Conservation (phyloP, 306 rosid genomes). For the Prunus padus region DNA sequence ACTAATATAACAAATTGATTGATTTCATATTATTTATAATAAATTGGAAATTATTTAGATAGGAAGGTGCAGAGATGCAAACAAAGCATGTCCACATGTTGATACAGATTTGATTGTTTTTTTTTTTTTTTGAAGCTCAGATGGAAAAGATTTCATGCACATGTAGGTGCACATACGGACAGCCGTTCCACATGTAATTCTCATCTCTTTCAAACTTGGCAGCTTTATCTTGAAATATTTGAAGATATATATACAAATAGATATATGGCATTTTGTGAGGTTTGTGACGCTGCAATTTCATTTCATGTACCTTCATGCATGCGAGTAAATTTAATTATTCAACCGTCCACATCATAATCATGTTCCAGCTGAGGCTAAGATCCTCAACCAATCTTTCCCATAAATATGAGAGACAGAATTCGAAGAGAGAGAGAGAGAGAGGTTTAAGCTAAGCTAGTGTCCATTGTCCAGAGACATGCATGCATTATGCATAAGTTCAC, state of each 20-base stretch:
- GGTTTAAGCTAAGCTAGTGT: not conserved
- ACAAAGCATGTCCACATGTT: not conserved
- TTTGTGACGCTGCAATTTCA: not conserved
- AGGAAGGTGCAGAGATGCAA: not conserved
- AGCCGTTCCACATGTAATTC: not conserved
- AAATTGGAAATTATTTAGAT: not conserved
- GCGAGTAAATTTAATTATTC: not conserved
- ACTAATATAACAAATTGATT: not conserved
- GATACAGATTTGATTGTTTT: not conserved
- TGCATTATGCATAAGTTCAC: slow-evolving; percentile 9
- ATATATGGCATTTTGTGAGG: not conserved
- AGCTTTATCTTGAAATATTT: not conserved
- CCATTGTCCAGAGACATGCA: not conserved
- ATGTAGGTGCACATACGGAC: slow-evolving; percentile 5
- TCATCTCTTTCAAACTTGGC: slow-evolving; percentile 3
- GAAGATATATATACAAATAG: not conserved
- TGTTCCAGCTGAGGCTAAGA: not conserved
- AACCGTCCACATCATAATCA: slow-evolving; percentile 5
- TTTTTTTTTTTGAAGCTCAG: not conserved
- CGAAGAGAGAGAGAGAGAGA: too few relatives aligned
- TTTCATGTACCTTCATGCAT: not conserved
- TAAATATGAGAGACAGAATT: not conserved
- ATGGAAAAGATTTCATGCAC: slow-evolving; percentile 8
- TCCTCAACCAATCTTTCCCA: not conserved
- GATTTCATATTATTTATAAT: not conserved